Base-by-base conservation (phyloP, 2,329 filamentous ascomycete species). In the Aspergillus neoniger region DNA sequence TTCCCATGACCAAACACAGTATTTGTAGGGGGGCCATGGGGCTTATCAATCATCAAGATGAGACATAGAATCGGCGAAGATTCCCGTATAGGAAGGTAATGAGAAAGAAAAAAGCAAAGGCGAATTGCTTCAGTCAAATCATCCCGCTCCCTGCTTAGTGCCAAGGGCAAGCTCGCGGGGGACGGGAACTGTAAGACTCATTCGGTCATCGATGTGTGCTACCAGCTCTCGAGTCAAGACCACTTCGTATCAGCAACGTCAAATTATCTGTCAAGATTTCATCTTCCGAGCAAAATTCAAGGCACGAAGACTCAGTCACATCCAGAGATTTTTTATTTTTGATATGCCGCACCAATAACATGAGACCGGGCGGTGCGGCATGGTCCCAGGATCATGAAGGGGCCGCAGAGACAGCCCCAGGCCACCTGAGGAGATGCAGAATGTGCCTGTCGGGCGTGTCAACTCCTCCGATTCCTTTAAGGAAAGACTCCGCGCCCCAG, bases 71-170 rank as follows among this genome's bases (percentile, higher is more conserved):
- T 32, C 55, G 41, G 39, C 19, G 15, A 28, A 28, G 14, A 32
- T 52, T 49, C 43, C 19, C 25, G 49, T 23, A 36, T 17, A 51
- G 48, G 32, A 5, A 56, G 49, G 59, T 48, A 43, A 44, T 43
- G 41, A 23, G 49, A 41, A 52, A 53, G 47, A 55, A 58, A 55
- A 55, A 50, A 49, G 54, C 50, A 54, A 58, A 23, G 36, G 44
- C 25, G 38, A 51, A 21, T 43, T 48, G 55, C 58, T 60, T 60
- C 58, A 65, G 47, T 48, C 38, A 56, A 62, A 55, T 62, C 55
- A 61, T 63, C 62, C 63, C 43, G 30, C 41, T 57, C 67, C 67
- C 57, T 69, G 67, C 60, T 55, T 55, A 49, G 59, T 57, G 39
- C 54, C 43, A 58, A 67, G 58, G 48, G 30, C 30, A 48, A 58